Evolutionary conservation across 257 asterid genomes (phyloP).

Genomic region (Solanum piurae): DNA sequence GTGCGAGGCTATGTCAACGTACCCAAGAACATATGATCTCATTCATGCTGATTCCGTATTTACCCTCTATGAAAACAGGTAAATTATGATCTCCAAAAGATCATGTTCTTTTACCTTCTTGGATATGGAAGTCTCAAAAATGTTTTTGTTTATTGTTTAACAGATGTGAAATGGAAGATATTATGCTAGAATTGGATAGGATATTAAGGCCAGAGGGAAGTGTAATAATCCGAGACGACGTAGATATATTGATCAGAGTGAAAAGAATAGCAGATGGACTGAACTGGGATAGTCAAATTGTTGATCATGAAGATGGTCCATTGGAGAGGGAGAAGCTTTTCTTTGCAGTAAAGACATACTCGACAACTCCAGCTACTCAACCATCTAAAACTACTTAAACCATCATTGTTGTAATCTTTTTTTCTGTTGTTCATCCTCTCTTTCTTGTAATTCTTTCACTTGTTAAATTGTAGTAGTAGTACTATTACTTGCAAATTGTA

Average conservation of each 20-base stretch:
- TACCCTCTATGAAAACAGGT: constrained; percentile 61
- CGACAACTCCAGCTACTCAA: constrained; percentile 54
- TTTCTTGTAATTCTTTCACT: background rate
- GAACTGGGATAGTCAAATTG: constrained; percentile 72
- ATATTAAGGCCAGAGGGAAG: constrained; percentile 82
- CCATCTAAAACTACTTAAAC: background rate
- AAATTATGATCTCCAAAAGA: background rate
- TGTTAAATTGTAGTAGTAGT: background rate
- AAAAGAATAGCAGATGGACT: constrained; percentile 62
- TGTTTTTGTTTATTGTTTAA: background rate
- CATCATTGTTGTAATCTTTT: no score
- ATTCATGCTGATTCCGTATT: constrained; percentile 70
- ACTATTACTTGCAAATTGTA: background rate
- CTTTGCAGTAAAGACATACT: constrained; percentile 60
- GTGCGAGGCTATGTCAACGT: constrained; percentile 95
- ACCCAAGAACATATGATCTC: constrained; percentile 81
- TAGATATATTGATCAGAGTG: constrained; percentile 49
- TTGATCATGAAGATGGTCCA: constrained; percentile 87
- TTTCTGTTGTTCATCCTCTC: background rate
- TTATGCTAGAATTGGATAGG: constrained; percentile 69
- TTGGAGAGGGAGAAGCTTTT: constrained; percentile 63
- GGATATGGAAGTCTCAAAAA: background rate
- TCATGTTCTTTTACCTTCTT: background rate
- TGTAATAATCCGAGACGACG: constrained; percentile 65
- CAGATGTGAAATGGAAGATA: constrained; percentile 73